Evolutionary conservation across 352 stramenopile genomes (phyloP), one percentile per base, ranked within the genome.

Genomic region (Phytopythium sindhum): DNA sequence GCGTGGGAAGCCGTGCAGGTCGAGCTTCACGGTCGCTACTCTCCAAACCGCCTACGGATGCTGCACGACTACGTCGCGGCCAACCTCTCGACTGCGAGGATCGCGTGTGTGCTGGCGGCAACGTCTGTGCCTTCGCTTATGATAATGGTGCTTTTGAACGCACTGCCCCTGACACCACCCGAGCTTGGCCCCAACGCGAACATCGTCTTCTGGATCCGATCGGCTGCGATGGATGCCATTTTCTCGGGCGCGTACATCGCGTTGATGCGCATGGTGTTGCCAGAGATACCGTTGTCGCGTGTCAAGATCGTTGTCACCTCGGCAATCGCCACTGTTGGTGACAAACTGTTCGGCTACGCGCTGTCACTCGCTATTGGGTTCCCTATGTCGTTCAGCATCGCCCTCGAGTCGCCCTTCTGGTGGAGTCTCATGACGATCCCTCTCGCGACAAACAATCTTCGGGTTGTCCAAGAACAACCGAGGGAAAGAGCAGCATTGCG

Each of bases 101-200:
- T n/a, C 39, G 39, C 39, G 4, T 42, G 39, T 10, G 59, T 67
- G 0, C 10, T 73, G 31, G 8, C 57, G 0, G 42, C 56, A 2
- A 62, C 66, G 4, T 63, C 68, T 24, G 41, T 66, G n/a, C 65
- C 71, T 8, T 69, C 59, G 19, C 51, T 75, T 17, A 21, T 68
- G 3, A 60, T 66, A 4, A 69, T 70, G 4, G 39, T 63, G 24
- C 19, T 68, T 8, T 35, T 65, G 15, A 68, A 75, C n/a, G 55
- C 68, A 17, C 52, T 70, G 19, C 55, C 56, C 12, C 51, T 75
- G 7, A 42, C 55, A 2, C 31, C 65, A 28, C 60, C 63, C 7
- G 29, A 50, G 0, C 59, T 61, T 24, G 65, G 65, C 2, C n/a
- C 57, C 31, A 17, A 58, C 9, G 42, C 31, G 14, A 78, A 69